Evolutionary conservation across 148 eudicot genomes (phyloP).

Genomic region (Polygonum aviculare): DNA sequence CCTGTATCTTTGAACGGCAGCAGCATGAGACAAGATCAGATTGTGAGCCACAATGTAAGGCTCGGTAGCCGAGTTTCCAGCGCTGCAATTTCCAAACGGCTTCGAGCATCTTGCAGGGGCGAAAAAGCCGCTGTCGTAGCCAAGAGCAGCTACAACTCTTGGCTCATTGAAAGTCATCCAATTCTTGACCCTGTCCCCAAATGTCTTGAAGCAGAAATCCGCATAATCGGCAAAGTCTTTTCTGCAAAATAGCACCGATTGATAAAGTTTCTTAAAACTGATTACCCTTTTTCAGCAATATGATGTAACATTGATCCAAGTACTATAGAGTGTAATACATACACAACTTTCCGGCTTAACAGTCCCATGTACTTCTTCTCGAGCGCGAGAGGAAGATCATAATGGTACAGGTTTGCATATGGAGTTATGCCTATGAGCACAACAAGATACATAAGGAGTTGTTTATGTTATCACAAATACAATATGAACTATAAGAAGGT

Average conservation of each 20-base stretch:
- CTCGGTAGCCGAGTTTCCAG: conserved; percentile 83
- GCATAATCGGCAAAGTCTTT: conserved; percentile 84
- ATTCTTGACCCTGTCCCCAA: conserved; percentile 89
- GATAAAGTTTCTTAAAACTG: background rate
- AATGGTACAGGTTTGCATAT: conserved; percentile 81
- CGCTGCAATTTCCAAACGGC: conserved; percentile 65
- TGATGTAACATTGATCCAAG: background rate
- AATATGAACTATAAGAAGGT: background rate
- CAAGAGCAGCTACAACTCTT: conserved; percentile 75
- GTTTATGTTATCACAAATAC: background rate
- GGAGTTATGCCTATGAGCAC: conserved; percentile 65
- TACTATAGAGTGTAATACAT: conserved; percentile 17
- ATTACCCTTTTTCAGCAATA: background rate
- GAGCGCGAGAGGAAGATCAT: conserved; percentile 77
- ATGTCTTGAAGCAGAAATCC: conserved; percentile 86
- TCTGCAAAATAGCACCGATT: conserved; percentile 28
- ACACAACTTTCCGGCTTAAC: conserved; percentile 66
- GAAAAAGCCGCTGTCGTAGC: conserved; percentile 55
- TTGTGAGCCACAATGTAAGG: conserved; percentile 88
- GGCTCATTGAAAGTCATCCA: conserved; percentile 96
- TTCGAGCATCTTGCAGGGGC: conserved; percentile 89
- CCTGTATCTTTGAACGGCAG: conserved; percentile 91
- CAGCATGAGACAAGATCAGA: conserved; percentile 65
- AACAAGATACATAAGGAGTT: background rate
- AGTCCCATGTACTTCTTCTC: conserved; percentile 69